Evolutionary conservation across 768 basidiomycete genomes (phyloP).

Genomic region (Galerina sulciceps): DNA sequence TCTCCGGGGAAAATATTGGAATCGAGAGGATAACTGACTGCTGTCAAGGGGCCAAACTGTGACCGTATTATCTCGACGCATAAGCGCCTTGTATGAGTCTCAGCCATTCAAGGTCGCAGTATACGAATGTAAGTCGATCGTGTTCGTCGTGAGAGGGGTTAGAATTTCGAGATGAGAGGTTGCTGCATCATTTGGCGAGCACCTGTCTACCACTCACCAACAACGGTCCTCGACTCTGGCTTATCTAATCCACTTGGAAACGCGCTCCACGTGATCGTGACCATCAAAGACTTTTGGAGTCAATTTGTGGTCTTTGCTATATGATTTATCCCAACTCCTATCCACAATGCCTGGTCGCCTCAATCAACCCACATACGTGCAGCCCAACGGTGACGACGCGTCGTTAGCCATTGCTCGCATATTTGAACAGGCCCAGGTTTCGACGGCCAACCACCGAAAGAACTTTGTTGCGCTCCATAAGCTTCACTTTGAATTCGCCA

Average conservation of each 20-base stretch:
- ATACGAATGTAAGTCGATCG: background rate
- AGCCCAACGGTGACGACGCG: background rate
- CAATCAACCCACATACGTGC: background rate
- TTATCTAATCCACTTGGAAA: slow-evolving; percentile 8
- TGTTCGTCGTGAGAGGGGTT: too few relatives aligned
- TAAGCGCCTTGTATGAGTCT: slow-evolving; percentile 61
- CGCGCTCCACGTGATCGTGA: slow-evolving; percentile 26
- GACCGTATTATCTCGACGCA: slow-evolving; percentile 65
- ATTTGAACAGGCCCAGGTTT: slow-evolving; percentile 79
- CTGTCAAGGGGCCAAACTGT: slow-evolving; percentile 68
- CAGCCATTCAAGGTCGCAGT: slow-evolving; percentile 53
- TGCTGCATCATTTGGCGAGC: too few relatives aligned
- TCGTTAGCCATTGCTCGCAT: slow-evolving; percentile 47
- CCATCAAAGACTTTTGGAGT: too few relatives aligned
- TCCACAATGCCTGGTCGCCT: background rate
- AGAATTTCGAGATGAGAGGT: too few relatives aligned
- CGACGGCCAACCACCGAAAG: slow-evolving; percentile 85
- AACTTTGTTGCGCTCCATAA: slow-evolving; percentile 85
- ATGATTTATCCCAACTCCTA: background rate
- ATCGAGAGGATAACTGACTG: slow-evolving; percentile 46
- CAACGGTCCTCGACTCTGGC: too few relatives aligned
- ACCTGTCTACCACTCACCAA: too few relatives aligned
- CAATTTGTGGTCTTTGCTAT: too few relatives aligned
- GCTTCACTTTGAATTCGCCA: slow-evolving; percentile 69
- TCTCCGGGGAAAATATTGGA: background rate